Conservation (phyloP, 495 filamentous ascomycete species). For the Corynascus novoguineensis region DNA sequence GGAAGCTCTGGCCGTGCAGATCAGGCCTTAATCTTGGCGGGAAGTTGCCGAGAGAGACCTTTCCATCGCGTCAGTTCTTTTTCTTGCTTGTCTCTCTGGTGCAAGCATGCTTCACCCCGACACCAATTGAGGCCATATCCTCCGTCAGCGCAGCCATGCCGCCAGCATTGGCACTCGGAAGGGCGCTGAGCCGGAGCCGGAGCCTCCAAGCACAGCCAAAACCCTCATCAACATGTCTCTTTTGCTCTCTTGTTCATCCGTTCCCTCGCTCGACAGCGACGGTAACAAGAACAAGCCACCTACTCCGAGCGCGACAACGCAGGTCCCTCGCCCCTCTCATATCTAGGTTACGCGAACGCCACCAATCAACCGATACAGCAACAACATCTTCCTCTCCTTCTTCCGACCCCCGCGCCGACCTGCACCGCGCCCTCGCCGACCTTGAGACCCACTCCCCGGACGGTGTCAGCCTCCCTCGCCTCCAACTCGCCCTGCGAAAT, state of each 20-base stretch:
- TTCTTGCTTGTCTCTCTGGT: background rate
- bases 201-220: background rate
- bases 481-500: conserved; percentile 75
- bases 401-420: conserved; percentile 36
- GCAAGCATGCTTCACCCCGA: background rate
- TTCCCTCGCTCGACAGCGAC: conserved; percentile 8
- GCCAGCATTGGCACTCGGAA: conserved; percentile 30
- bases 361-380: conserved; percentile 21
- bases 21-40: conserved; percentile 1
- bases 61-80: background rate
- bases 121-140: background rate
- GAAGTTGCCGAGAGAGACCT: conserved; percentile 18
- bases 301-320: conserved; percentile 5
- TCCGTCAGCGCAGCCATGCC: conserved; percentile 25
- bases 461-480: conserved; percentile 66
- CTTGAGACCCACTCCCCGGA: conserved; percentile 58
- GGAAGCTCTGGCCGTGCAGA: background rate
- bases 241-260: conserved; percentile 38
- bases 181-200: conserved; percentile 19
- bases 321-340: background rate
- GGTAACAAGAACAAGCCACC: background rate
- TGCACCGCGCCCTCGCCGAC: conserved; percentile 57
- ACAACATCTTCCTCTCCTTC: conserved; percentile 16
- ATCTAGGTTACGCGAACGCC: conserved; percentile 2
- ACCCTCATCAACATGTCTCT: conserved; percentile 36